These are phyloP conservation scores for Globisporangium takayamanum DNA, from an alignment of 352 stramenopile species.

Conservation along the genomic window DNA sequence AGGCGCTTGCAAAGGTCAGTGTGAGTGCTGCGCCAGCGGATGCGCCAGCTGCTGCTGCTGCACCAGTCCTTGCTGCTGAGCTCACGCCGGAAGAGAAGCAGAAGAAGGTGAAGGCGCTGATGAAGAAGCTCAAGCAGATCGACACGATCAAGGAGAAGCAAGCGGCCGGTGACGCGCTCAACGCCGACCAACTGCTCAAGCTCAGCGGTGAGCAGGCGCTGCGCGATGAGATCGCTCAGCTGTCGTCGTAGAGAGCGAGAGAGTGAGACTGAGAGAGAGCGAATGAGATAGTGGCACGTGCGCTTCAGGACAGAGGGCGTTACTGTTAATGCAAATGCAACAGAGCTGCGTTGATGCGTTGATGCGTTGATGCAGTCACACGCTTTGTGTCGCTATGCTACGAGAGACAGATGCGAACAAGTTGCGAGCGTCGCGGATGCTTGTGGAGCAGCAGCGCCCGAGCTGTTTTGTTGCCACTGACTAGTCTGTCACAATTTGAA, in stretches of 20 bases:
- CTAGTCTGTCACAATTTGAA: too few relatives aligned
- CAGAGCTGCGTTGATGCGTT: too few relatives aligned
- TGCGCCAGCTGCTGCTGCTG: slow-evolving; percentile 2
- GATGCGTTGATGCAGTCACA: too few relatives aligned
- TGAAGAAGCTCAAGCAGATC: slow-evolving; percentile 88
- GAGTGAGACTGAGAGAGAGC: neutral
- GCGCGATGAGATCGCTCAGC: slow-evolving; percentile 55
- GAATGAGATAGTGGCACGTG: neutral
- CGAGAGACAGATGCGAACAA: too few relatives aligned
- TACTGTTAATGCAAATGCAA: too few relatives aligned
- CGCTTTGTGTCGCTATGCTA: too few relatives aligned
- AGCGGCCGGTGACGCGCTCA: slow-evolving; percentile 60
- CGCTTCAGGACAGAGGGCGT: too few relatives aligned
- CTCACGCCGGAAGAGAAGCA: slow-evolving; percentile 75
- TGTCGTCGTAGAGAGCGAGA: slow-evolving; percentile 25
- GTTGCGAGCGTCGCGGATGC: too few relatives aligned
- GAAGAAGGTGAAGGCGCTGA: slow-evolving; percentile 77
- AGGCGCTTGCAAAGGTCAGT: slow-evolving; percentile 40
- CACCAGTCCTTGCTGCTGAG: slow-evolving; percentile 15
- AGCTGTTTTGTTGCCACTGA: too few relatives aligned
- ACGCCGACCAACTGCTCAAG: slow-evolving; percentile 79
- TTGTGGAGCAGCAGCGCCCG: too few relatives aligned
- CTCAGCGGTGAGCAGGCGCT: slow-evolving; percentile 56
- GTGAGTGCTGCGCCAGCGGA: slow-evolving; percentile 10
- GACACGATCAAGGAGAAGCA: slow-evolving; percentile 77